A percentile compares a stretch with the other conserved stretches of the same genome.
Evolutionary conservation across 345 rosid species (phyloP).

Genomic region (Eucalyptus grandis): DNA sequence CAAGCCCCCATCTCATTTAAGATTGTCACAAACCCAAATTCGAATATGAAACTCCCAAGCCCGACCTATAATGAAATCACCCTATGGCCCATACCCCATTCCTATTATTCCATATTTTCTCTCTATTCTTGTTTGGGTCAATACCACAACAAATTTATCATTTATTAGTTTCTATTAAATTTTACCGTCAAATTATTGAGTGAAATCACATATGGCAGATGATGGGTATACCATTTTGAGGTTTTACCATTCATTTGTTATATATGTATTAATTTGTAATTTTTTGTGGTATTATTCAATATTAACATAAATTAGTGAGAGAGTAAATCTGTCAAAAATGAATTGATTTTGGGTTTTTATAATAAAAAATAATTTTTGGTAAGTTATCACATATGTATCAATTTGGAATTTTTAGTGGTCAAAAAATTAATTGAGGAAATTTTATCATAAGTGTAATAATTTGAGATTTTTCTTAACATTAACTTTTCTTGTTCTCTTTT

Average conservation of each 20-base stretch:
- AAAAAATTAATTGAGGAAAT: too few species aligned
- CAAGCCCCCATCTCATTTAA: not conserved
- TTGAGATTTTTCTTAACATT: too few species aligned
- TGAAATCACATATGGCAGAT: fast-evolving
- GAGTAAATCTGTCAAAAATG: too few species aligned
- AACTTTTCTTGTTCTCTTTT: too few species aligned
- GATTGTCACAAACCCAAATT: not conserved
- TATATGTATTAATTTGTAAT: too few species aligned
- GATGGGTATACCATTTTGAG: fast-evolving
- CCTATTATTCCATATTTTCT: not conserved
- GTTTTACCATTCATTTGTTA: not conserved
- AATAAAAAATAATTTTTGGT: too few species aligned
- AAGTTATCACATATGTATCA: too few species aligned
- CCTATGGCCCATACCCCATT: not conserved
- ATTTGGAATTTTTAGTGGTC: too few species aligned
- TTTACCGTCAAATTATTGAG: too few species aligned
- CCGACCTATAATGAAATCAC: not conserved
- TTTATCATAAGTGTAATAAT: too few species aligned
- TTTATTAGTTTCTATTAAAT: too few species aligned
- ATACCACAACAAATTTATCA: not conserved
- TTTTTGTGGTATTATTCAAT: not conserved
- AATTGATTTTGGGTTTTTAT: not conserved
- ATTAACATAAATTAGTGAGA: too few species aligned
- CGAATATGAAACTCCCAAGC: not conserved
- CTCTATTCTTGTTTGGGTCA: not conserved